Percentiles rank a stretch among this genome's conserved stretches.
Evolutionary conservation across 2,329 filamentous ascomycete genomes (phyloP).

Genomic region (Alternaria infectoria): DNA sequence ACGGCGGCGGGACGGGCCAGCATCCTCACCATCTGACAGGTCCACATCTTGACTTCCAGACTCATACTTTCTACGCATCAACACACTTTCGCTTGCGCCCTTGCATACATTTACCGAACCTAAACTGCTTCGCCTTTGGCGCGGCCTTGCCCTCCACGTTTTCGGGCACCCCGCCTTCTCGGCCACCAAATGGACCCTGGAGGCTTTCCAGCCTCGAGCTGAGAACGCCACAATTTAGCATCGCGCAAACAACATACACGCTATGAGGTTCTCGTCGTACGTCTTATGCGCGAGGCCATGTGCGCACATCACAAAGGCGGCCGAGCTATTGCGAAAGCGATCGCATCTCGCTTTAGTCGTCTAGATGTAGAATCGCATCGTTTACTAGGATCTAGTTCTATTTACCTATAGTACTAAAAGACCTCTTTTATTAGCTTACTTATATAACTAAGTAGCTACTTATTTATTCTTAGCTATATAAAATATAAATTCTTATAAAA

Average conservation of each 20-base stretch:
- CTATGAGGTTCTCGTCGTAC: background rate
- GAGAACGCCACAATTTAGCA: background rate
- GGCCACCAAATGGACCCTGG: background rate
- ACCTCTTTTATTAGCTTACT: too few relatives aligned
- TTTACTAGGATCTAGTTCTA: too few relatives aligned
- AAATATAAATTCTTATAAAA: too few relatives aligned
- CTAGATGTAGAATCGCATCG: background rate
- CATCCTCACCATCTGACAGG: background rate
- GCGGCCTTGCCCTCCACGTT: background rate
- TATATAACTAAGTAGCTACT: too few relatives aligned
- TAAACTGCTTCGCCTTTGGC: accelerated
- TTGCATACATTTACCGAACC: background rate
- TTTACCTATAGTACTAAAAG: too few relatives aligned
- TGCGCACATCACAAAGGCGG: background rate
- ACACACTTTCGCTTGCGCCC: background rate
- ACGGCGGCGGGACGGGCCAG: background rate
- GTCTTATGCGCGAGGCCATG: background rate
- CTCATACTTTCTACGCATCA: background rate
- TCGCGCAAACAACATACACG: background rate
- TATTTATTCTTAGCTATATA: too few relatives aligned
- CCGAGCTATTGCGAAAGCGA: background rate
- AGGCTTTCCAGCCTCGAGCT: background rate
- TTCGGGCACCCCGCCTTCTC: background rate
- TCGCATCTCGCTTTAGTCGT: background rate
- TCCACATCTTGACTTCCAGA: background rate